Conservation (phyloP, 257 asterid genomes). For the Solanum peruvianum region DNA sequence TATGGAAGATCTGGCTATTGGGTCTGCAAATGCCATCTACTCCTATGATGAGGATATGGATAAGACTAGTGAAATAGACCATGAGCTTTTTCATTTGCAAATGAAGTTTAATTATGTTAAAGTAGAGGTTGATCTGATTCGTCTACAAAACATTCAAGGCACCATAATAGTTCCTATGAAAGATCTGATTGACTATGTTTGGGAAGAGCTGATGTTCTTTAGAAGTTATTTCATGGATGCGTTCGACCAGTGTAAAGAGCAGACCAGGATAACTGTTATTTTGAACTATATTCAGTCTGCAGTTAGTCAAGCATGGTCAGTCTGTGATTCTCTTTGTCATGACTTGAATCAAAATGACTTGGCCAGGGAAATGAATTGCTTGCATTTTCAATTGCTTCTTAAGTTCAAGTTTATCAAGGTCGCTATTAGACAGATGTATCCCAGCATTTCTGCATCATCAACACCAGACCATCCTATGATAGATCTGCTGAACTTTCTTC, state of each 20-base stretch:
- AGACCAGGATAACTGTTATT: neutral
- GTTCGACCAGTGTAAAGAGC: neutral
- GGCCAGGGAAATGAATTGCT: neutral
- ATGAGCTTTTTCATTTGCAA: neutral
- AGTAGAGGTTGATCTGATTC: neutral
- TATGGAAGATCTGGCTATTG: neutral
- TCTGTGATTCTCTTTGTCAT: neutral
- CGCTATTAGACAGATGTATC: neutral
- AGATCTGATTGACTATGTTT: neutral
- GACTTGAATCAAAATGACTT: neutral
- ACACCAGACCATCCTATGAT: neutral
- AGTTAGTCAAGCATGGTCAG: neutral
- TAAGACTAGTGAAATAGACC: neutral
- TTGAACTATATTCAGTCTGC: neutral
- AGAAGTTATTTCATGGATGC: neutral
- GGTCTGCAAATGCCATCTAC: neutral
- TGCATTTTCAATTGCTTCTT: neutral
- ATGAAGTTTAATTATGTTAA: neutral
- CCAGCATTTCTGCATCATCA: neutral
- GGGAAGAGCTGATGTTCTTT: neutral
- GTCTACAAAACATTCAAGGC: neutral
- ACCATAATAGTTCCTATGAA: neutral
- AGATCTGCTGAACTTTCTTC: neutral
- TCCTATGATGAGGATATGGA: neutral
- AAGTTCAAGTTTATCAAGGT: neutral